phyloP scores from a whole-genome alignment of 73 alveolate genomes.

The Stentor roeselii region DNA sequence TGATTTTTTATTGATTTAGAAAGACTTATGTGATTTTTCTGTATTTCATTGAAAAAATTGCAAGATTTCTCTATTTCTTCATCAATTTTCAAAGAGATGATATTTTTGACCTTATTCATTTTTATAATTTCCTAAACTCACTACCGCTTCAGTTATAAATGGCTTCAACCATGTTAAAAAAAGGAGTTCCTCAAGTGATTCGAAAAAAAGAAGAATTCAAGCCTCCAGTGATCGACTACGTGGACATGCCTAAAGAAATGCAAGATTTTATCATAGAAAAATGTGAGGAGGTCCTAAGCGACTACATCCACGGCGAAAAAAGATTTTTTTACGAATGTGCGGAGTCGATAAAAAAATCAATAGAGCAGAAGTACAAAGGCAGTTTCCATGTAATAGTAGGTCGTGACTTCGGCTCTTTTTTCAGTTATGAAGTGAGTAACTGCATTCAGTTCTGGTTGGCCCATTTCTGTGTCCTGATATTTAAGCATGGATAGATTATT shows the following conservation, averaged over 20 bases:
- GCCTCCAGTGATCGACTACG: conserved; percentile 16
- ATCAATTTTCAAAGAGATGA: too few relatives aligned
- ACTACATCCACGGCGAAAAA: background rate
- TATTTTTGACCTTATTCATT: too few relatives aligned
- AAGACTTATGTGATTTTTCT: too few relatives aligned
- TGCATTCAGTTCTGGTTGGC: conserved; percentile 17
- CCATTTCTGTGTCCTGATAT: background rate
- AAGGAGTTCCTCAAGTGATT: background rate
- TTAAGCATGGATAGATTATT: conserved; percentile 32
- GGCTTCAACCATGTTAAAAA: background rate
- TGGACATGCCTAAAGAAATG: conserved; percentile 14
- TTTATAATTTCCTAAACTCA: background rate
- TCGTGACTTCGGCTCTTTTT: conserved; percentile 12
- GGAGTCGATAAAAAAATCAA: background rate
- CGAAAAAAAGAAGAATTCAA: background rate
- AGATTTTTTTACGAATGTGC: conserved; percentile 8
- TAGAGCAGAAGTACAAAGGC: background rate
- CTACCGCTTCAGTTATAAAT: background rate
- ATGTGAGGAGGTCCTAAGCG: background rate
- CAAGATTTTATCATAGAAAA: background rate
- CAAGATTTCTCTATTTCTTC: too few relatives aligned
- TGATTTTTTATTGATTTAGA: too few relatives aligned
- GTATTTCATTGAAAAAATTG: too few relatives aligned
- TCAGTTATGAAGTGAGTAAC: conserved; percentile 20
- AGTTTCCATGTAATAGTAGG: background rate